These are phyloP conservation scores for Pythium sp. DNA, from an alignment of 352 stramenopile species.

Conservation along the genomic window DNA sequence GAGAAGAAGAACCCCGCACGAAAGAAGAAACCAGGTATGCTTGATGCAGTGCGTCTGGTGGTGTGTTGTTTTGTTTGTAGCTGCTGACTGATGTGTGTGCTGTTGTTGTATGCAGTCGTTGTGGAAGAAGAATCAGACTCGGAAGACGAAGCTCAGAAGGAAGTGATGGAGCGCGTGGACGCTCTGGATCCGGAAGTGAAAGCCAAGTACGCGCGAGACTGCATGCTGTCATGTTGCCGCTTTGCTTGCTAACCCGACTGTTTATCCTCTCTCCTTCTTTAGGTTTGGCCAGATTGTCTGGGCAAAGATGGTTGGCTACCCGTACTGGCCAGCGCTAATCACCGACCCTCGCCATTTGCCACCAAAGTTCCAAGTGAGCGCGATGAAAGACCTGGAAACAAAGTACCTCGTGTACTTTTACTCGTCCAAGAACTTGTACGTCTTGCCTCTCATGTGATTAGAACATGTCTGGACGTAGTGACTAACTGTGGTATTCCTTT, in stretches of 20 bases:
- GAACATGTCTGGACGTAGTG: background rate
- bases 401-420: constrained; percentile 84
- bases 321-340: constrained; percentile 80
- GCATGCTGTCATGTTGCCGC: background rate
- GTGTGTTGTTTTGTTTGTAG: background rate
- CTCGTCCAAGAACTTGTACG: constrained; percentile 70
- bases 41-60: background rate
- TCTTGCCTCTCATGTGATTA: background rate
- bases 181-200: constrained; percentile 59
- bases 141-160: constrained; percentile 35
- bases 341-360: constrained; percentile 54
- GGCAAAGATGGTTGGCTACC: constrained; percentile 80
- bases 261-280: background rate
- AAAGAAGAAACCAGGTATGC: constrained; percentile 43
- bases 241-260: background rate
- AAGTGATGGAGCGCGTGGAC: constrained; percentile 38
- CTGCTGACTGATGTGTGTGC: background rate
- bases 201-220: constrained; percentile 28
- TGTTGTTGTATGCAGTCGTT: constrained; percentile 4
- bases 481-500: background rate
- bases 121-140: constrained; percentile 33
- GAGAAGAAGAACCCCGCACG: constrained; percentile 33
- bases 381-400: constrained; percentile 55
- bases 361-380: constrained; percentile 37
- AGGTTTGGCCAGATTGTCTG: constrained; percentile 79